phyloP scores from a whole-genome alignment of 306 rosid genomes.

The Fagus sylvatica region DNA sequence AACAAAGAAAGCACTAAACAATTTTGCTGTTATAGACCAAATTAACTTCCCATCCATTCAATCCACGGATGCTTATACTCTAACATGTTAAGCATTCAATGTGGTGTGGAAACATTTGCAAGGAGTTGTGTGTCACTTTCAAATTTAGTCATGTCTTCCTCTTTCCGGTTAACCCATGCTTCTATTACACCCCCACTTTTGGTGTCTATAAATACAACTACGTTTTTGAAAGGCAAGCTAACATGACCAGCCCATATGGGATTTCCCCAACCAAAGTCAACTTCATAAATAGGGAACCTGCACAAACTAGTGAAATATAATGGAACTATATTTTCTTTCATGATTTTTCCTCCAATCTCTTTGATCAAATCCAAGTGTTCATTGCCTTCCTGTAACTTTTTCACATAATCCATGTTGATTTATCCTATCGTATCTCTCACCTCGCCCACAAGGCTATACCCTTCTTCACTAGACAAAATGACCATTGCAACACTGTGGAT shows the following conservation, averaged over 20 bases:
- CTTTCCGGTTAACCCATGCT: slow-evolving; percentile 39
- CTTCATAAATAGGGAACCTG: slow-evolving; percentile 25
- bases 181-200: slow-evolving; percentile 30
- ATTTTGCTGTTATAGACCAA: no score
- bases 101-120: not conserved
- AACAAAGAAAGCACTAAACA: no score
- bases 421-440: not conserved
- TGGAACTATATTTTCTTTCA: not conserved
- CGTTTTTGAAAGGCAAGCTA: slow-evolving; percentile 22
- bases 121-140: slow-evolving; percentile 6
- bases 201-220: slow-evolving; percentile 22
- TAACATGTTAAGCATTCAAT: no score
- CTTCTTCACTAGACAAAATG: not conserved
- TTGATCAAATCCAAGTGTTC: not conserved
- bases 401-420: not conserved
- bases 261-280: slow-evolving; percentile 47
- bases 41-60: no score
- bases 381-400: not conserved
- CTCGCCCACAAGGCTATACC: not conserved
- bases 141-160: slow-evolving; percentile 35
- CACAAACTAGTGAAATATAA: slow-evolving; percentile 13
- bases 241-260: slow-evolving; percentile 38
- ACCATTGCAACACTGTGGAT: not conserved
- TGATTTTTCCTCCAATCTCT: not conserved
- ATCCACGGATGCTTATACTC: no score